Evolutionary conservation across 2,329 filamentous ascomycete genomes (phyloP).

Genomic region (Aschersonia sp.): DNA sequence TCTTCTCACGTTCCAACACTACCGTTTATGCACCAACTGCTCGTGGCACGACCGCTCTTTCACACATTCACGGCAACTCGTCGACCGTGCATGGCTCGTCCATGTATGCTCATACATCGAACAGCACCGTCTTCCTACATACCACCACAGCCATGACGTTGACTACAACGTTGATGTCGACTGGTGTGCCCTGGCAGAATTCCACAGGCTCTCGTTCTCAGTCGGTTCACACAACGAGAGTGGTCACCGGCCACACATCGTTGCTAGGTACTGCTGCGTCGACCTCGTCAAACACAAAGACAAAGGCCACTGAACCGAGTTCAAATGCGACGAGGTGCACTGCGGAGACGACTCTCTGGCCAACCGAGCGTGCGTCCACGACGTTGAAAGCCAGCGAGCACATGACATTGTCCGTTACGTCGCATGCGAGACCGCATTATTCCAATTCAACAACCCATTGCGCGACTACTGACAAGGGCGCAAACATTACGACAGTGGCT

Average conservation of each 20-base stretch:
- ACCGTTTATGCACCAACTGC: too few species aligned
- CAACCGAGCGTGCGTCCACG: neutral
- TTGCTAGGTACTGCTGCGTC: neutral
- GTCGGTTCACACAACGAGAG: neutral
- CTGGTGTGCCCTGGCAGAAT: neutral
- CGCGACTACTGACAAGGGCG: neutral
- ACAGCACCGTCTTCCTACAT: neutral
- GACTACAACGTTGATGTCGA: neutral
- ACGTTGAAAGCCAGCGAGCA: constrained; percentile 12
- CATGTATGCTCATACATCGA: neutral
- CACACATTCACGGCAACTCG: neutral
- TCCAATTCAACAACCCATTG: neutral
- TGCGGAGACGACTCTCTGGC: neutral
- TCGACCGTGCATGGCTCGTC: neutral
- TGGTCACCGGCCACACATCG: neutral
- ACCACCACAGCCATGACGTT: neutral
- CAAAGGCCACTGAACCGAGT: neutral
- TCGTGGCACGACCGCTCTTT: too few species aligned
- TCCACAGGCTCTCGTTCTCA: neutral
- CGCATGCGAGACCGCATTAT: neutral
- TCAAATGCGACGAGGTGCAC: constrained; percentile 1
- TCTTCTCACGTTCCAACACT: neutral
- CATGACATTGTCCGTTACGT: neutral
- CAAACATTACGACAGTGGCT: neutral
- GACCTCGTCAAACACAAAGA: neutral